Evolutionary conservation across 192 early-diverging fungal genomes (phyloP), one percentile per base, ranked within the genome.

Genomic region (Funneliformis mosseae): DNA sequence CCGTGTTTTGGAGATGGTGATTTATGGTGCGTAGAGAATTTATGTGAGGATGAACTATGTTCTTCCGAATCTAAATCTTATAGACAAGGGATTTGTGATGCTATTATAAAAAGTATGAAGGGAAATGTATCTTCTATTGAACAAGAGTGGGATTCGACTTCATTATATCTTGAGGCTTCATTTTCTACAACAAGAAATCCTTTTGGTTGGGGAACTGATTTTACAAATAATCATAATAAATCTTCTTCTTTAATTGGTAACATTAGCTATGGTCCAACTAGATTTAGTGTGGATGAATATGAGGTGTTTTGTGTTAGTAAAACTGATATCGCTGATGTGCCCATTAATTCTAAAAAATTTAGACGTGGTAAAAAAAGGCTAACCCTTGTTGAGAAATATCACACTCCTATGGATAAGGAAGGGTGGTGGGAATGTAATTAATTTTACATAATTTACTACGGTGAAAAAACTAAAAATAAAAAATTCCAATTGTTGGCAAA

Each of bases 1-100:
- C 66, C 66, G 6, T 68, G 66, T 39, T 68, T 68, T 68, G 66
- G 66, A 6, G 66, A 68, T 68, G 38, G 66, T 16, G 66, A 68
- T 68, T 39, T 68, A 39, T 68, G 66, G 66, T 16, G 25, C 11
- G 38, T 33, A 39, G 38, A 68, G 14, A 68, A 68, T 33, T 68
- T 68, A 16, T 33, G 1, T 39, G 8, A 21, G 21, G 27, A 68
- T 39, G 27, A 68, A 39, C 10, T 25, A 27, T 68, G 66, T 68
- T 68, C 27, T 68, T 68, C 27, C 8, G 21, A 27, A 14, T 0
- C 10, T 18, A 39, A 68, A 11, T 27, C 25, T 68, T 68, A 68
- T 68, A 27, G 38, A 33, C 27, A 68, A 55, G 50, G 50, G 5
- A 55, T 55, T 55, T 21, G 50, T 55, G 50, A 55, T n/a, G 0